Percentiles rank a stretch among this genome's conserved stretches.
phyloP scores from a whole-genome alignment of 495 filamentous ascomycete species.

The Chaetomium fimeti region DNA sequence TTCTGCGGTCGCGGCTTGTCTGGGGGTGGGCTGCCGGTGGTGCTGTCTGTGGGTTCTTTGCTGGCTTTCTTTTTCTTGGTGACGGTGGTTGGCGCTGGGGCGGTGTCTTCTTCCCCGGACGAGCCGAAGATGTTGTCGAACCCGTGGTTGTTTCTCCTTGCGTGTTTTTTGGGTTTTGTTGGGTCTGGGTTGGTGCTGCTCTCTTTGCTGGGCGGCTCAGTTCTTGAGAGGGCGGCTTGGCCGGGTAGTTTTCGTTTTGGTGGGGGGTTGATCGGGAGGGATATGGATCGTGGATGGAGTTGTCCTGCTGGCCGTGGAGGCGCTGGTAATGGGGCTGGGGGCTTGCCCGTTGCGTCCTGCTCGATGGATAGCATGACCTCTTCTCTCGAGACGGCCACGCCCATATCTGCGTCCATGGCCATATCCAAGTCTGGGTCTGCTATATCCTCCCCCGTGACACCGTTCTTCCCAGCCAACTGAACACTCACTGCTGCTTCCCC shows the following conservation, averaged over 20 bases:
- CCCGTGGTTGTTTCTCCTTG: conserved; percentile 27
- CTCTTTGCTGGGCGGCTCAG: conserved; percentile 5
- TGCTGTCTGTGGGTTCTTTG: too few species aligned
- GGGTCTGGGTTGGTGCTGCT: conserved; percentile 8
- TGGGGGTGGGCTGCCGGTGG: too few species aligned
- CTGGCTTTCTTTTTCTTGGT: too few species aligned
- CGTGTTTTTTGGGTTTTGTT: conserved; percentile 5
- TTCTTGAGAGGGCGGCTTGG: not conserved
- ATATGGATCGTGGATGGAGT: not conserved
- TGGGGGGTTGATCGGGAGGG: conserved; percentile 10
- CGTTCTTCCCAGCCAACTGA: too few species aligned
- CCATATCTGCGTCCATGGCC: conserved; percentile 20
- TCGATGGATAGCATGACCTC: conserved; percentile 10
- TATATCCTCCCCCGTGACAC: not conserved
- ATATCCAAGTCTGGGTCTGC: not conserved
- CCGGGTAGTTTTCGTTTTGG: not conserved
- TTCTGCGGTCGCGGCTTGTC: too few species aligned
- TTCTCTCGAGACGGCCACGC: conserved; percentile 27
- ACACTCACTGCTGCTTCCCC: too few species aligned
- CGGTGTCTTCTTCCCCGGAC: too few species aligned
- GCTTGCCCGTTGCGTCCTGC: conserved; percentile 11
- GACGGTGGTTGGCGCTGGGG: too few species aligned
- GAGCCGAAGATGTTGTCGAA: conserved; percentile 38
- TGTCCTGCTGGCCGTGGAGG: not conserved
- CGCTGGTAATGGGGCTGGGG: conserved; percentile 12